phyloP scores from a whole-genome alignment of 2,329 filamentous ascomycete species.

The Ceratocystis cacaofunesta region DNA sequence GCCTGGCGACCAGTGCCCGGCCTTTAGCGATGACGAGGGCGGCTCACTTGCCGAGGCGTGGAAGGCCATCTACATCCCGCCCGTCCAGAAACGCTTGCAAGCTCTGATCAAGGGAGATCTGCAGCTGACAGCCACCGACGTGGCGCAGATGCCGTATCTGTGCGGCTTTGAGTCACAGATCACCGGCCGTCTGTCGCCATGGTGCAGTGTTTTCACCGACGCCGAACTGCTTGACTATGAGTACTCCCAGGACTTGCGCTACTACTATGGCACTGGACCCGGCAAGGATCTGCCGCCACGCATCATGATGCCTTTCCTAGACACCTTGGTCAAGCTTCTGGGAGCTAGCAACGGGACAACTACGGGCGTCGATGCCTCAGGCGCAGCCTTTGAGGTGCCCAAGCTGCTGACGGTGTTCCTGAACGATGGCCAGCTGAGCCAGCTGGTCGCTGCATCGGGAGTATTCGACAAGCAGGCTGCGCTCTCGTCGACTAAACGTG shows the following conservation, averaged over 20 bases:
- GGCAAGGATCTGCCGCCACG: constrained; percentile 38
- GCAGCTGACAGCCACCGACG: constrained; percentile 37
- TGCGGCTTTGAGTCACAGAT: constrained; percentile 60
- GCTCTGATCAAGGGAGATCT: constrained; percentile 38
- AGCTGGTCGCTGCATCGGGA: constrained; percentile 44
- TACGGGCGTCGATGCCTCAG: constrained; percentile 32
- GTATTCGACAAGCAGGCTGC: constrained; percentile 42
- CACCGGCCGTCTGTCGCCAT: constrained; percentile 43
- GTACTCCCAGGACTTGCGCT: constrained; percentile 52
- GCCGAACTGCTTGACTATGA: constrained; percentile 49
- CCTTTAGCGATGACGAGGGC: constrained; percentile 39
- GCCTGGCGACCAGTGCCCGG: constrained; percentile 47
- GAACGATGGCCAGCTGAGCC: constrained; percentile 51
- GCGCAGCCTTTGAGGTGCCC: constrained; percentile 35
- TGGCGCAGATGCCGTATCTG: constrained; percentile 49
- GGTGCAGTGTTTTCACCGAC: constrained; percentile 46
- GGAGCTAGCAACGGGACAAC: constrained; percentile 32
- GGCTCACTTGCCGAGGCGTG: constrained; percentile 32
- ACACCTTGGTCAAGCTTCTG: constrained; percentile 38
- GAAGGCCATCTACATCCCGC: constrained; percentile 38
- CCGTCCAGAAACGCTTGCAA: constrained; percentile 40
- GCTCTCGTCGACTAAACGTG: constrained; percentile 33
- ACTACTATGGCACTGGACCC: constrained; percentile 50
- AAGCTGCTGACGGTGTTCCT: constrained; percentile 46
- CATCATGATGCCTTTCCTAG: constrained; percentile 48